Base-by-base conservation (phyloP, 306 rosid species). In the Oemleria cerasiformis region DNA sequence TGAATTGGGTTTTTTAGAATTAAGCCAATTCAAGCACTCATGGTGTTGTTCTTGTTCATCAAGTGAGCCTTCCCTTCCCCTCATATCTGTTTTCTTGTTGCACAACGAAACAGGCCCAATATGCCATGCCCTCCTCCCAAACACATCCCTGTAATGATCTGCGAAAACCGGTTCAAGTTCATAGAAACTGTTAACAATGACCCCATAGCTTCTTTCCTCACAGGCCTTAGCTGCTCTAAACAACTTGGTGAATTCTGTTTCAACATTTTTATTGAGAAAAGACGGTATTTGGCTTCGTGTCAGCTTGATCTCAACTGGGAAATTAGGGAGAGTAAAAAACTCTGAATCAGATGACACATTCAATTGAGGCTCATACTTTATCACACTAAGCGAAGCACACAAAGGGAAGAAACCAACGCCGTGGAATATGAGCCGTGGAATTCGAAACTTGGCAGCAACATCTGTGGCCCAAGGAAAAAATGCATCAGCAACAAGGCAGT, bases 71-170 rank as follows among this genome's bases (percentile, higher is more conserved):
- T 73, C 77, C 5, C 23, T 73, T 66, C 85, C 90, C 65, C 85
- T 85, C 0, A 48, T 14, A 7, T 5, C 12, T 42, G 72, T 44
- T 1, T 45, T 56, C 20, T 75, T 75, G 0, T 76, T 82, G 62
- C 80, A 75, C 12, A 80, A 42, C 4, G 83, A 82, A 44, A 90
- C 73, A 0, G 87, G 92, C 1, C 93, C 93, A 12, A 87, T 71
- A 39, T 72, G 85, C 96, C 93, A 90, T 1, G 88, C 84, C 64
- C 56, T 87, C 49, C 81, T 67, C n/a, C 93, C 87, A 8, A 80
- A 74, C 10, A 41, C 70, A 0, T 78, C 81, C 17, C 70, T 77
- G 20, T 82, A 87, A 71, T 79, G 73, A 48, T 90, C 88, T 0
- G 87, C 91, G 25, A 82, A 84, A 65, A 75, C 80, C 0, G 85